These are phyloP conservation scores for Trichoderma hamatum DNA, from an alignment of 2,329 filamentous ascomycete species.

Conservation along the genomic window DNA sequence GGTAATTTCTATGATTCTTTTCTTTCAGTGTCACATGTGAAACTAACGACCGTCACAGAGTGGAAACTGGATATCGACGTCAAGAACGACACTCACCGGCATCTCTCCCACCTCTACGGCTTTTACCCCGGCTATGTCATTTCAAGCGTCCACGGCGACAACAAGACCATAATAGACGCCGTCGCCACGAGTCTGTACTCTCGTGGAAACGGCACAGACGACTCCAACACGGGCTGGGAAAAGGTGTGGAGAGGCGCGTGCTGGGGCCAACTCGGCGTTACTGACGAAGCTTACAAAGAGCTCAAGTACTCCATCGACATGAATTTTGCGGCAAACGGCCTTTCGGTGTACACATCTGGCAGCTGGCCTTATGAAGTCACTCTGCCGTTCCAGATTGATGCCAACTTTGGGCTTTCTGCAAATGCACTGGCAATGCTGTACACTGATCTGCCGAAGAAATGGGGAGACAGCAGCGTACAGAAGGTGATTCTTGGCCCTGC, in stretches of 20 bases:
- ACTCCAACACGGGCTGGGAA: slow-evolving; percentile 60
- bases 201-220: slow-evolving; percentile 50
- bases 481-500: slow-evolving; percentile 25
- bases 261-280: slow-evolving; percentile 59
- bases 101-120: slow-evolving; percentile 59
- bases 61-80: slow-evolving; percentile 25
- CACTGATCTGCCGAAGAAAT: slow-evolving; percentile 17
- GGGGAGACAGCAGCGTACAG: slow-evolving; percentile 13
- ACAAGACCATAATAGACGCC: slow-evolving; percentile 49
- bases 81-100: slow-evolving; percentile 34
- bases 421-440: slow-evolving; percentile 24
- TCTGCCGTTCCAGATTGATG: slow-evolving; percentile 37
- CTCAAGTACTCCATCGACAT: slow-evolving; percentile 51
- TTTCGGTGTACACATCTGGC: slow-evolving; percentile 17
- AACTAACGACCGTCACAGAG: not conserved
- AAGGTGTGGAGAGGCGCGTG: slow-evolving; percentile 61
- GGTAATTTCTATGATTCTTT: slow-evolving; percentile 33
- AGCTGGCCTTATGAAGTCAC: slow-evolving; percentile 23
- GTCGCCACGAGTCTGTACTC: slow-evolving; percentile 50
- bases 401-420: slow-evolving; percentile 34
- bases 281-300: slow-evolving; percentile 51
- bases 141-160: slow-evolving; percentile 42
- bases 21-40: not conserved
- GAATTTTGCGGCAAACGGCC: slow-evolving; percentile 46
- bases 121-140: slow-evolving; percentile 59